Evolutionary conservation across 176 grass and related monocot genomes (phyloP), one percentile per base, ranked within the genome.

Genomic region (Juncus inflexus): DNA sequence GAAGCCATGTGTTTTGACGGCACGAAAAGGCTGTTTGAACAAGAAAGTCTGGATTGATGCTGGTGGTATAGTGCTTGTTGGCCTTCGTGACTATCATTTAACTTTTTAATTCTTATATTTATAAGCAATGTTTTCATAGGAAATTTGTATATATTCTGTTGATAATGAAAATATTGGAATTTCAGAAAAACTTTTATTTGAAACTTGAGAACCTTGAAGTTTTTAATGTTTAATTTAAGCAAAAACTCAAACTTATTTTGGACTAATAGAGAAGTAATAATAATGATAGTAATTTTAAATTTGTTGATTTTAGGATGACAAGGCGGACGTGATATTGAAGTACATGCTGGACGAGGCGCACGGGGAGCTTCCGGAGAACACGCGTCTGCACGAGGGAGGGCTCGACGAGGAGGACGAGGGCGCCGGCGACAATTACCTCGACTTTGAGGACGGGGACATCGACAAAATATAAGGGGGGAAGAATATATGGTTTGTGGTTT

Each of bases 401-500:
- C 69, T 87, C 11, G 79, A 87, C 43, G 84, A 79, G 74, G 79
- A 86, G 7, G 79, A 86, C 15, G 47, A 72, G 3, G 75, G 58
- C 13, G 69, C 68, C 0, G 75, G 75, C 1, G 84, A 86, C 28
- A 79, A 79, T 62, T 87, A 83, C 12, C 74, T 83, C 49, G 78
- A 87, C 63, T 87, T 83, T 63, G 79, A 87, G 70, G 84, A 83
- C 43, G 75, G 82, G 70, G 84, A 83, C 64, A 87, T 87, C 13
- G 84, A 86, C 67, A 86, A 86, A 75, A 86, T 86, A 54, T 80
- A 40, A 37, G 13, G 9, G 37, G 42, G 42, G 7, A 45, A 7
- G 42, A 45, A 45, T 4, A 4, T 4, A 45, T 45, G 42, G n/a
- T n/a, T n/a, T 45, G 3, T 45, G 3, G 7, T 4, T 45, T n/a